Conservation (phyloP, 345 rosid genomes). For the Populus deltoides region DNA sequence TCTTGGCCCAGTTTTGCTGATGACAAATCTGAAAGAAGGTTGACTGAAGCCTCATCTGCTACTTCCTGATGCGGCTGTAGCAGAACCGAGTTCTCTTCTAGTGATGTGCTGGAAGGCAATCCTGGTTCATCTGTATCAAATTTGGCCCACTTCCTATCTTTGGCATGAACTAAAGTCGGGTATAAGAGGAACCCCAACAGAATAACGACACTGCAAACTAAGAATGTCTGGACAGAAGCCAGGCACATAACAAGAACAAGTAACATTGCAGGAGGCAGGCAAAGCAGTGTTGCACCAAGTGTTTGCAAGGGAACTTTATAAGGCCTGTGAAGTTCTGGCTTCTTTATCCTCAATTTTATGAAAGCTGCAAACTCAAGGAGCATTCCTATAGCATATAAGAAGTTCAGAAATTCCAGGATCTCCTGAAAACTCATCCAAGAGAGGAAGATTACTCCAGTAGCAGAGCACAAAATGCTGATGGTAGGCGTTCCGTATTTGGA, state of each 20-base stretch:
- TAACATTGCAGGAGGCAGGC: slow-evolving; percentile 74
- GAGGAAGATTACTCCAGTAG: slow-evolving; percentile 78
- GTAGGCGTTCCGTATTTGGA: slow-evolving; percentile 92
- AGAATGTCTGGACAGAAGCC: slow-evolving; percentile 62
- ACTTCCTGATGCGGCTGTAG: slow-evolving; percentile 29
- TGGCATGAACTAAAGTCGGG: slow-evolving; percentile 49
- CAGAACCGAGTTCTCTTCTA: slow-evolving; percentile 11
- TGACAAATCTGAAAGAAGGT: slow-evolving; percentile 42
- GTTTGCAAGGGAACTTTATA: slow-evolving; percentile 73
- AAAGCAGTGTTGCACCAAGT: slow-evolving; percentile 60
- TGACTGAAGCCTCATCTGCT: slow-evolving; percentile 50
- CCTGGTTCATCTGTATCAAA: slow-evolving; percentile 34
- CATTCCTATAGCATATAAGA: slow-evolving; percentile 86
- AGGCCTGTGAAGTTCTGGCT: slow-evolving; percentile 79
- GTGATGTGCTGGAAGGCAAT: neutral
- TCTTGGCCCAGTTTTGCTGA: slow-evolving; percentile 10
- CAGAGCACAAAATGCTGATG: slow-evolving; percentile 74
- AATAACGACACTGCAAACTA: slow-evolving; percentile 58
- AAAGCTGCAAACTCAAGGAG: slow-evolving; percentile 95
- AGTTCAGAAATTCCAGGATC: slow-evolving; percentile 85
- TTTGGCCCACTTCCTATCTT: slow-evolving; percentile 47
- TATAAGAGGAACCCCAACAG: slow-evolving; percentile 56
- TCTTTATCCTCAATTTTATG: slow-evolving; percentile 65
- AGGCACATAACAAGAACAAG: slow-evolving; percentile 83
- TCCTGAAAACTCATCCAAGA: slow-evolving; percentile 96